These are phyloP conservation scores for Ilex asprella DNA, from an alignment of 257 asterid species.

Conservation along the genomic window DNA sequence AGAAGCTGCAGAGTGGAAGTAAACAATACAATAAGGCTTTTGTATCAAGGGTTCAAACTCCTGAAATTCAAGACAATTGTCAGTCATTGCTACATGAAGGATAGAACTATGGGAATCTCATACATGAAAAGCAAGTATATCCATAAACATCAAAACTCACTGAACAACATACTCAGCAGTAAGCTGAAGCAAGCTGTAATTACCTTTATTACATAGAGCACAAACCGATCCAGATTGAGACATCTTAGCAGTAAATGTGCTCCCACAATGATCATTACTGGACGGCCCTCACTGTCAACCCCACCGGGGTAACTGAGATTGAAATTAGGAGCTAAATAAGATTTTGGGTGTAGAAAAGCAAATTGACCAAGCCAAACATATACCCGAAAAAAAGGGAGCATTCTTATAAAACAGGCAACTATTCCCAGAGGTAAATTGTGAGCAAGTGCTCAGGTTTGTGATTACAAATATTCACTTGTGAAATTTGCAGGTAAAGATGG, in stretches of 20 bases:
- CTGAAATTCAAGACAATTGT: constrained; percentile 35
- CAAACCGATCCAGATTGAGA: constrained; percentile 84
- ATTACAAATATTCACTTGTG: no score
- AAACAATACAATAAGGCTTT: constrained; percentile 88
- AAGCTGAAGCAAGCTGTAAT: constrained; percentile 9
- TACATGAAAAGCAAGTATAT: no score
- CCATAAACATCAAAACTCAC: background rate
- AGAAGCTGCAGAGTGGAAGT: constrained; percentile 93
- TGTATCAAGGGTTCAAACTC: constrained; percentile 97
- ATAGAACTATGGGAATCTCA: no score
- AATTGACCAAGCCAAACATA: no score
- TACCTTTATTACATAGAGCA: constrained; percentile 78
- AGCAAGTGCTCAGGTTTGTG: no score
- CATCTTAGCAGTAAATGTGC: constrained; percentile 93
- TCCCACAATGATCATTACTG: constrained; percentile 93
- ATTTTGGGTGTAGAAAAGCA: no score
- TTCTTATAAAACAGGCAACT: no score
- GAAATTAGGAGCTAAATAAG: no score
- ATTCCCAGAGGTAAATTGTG: no score
- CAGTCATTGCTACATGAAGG: background rate
- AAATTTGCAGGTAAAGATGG: no score
- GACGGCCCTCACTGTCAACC: constrained; percentile 83
- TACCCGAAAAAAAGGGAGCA: no score
- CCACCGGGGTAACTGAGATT: constrained; percentile 87
- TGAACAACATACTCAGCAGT: background rate